Conservation (phyloP, 306 rosid species). For the cucumber (Cucumis sativus) region DNA sequence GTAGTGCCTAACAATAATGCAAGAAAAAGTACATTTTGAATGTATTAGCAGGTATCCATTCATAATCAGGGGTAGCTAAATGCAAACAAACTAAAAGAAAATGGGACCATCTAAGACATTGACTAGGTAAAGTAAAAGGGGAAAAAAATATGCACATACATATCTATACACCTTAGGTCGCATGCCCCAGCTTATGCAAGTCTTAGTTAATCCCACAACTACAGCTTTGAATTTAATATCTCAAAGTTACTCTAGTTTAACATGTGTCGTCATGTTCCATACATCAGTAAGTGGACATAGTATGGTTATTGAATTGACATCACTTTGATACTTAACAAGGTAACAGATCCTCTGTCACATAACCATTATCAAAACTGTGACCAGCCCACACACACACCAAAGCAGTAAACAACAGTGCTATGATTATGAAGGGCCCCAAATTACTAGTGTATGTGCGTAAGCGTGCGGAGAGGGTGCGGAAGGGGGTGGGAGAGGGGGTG, state of each 20-base stretch:
- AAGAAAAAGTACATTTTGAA: constrained; percentile 8
- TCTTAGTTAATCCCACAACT: not conserved
- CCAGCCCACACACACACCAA: too few relatives aligned
- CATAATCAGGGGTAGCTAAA: not conserved
- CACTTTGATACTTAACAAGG: not conserved
- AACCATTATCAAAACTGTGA: not conserved
- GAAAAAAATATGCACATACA: too few relatives aligned
- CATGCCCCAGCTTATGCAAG: not conserved
- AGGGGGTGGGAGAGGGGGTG: too few relatives aligned
- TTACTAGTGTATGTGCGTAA: too few relatives aligned
- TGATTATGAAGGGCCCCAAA: too few relatives aligned
- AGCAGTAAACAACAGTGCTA: too few relatives aligned
- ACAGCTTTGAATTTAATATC: not conserved
- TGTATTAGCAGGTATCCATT: not conserved
- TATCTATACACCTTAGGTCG: too few relatives aligned
- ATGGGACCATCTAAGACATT: not conserved
- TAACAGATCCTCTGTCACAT: not conserved
- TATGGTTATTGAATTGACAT: not conserved
- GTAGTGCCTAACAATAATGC: constrained; percentile 45
- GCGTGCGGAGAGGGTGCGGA: too few relatives aligned
- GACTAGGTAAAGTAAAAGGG: too few relatives aligned
- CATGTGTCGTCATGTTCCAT: not conserved
- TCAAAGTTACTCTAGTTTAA: not conserved
- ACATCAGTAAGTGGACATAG: not conserved
- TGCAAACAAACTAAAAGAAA: not conserved